These are phyloP conservation scores for Yamadazyma sp. DNA, from an alignment of 805 yeast species.

Conservation along the genomic window DNA sequence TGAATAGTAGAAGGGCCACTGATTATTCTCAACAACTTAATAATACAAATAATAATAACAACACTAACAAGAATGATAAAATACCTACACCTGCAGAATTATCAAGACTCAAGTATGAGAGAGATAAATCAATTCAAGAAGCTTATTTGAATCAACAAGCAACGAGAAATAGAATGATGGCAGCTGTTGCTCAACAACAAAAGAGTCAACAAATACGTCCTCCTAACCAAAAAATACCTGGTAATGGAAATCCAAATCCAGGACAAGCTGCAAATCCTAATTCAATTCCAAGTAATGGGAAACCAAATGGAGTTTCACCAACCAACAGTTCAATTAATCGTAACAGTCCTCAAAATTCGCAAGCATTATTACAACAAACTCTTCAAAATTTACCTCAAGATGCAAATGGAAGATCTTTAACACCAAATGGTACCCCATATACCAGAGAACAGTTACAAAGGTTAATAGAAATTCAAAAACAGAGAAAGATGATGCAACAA, in stretches of 20 bases:
- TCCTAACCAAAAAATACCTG: background rate
- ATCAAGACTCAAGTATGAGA: slow-evolving; percentile 75
- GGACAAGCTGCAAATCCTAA: background rate
- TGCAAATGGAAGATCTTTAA: slow-evolving; percentile 29
- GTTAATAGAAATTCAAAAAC: slow-evolving; percentile 50
- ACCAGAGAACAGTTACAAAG: slow-evolving; percentile 62
- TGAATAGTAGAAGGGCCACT: slow-evolving; percentile 20
- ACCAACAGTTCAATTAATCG: slow-evolving; percentile 3
- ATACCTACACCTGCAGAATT: slow-evolving; percentile 75
- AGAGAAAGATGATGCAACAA: slow-evolving; percentile 45
- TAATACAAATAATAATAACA: too few species aligned
- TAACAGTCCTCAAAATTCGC: slow-evolving; percentile 3
- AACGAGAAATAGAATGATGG: slow-evolving; percentile 39
- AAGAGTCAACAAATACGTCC: slow-evolving; percentile 16
- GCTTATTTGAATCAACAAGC: slow-evolving; percentile 53
- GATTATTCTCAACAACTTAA: slow-evolving; percentile 10
- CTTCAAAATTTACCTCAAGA: slow-evolving; percentile 9
- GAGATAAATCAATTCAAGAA: slow-evolving; percentile 83
- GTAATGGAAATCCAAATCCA: background rate
- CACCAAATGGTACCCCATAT: slow-evolving; percentile 56
- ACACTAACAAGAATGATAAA: slow-evolving; percentile 33
- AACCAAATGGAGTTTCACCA: slow-evolving; percentile 7
- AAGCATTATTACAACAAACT: slow-evolving; percentile 3
- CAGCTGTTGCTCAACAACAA: slow-evolving; percentile 39
- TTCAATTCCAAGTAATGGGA: background rate